A percentile compares a stretch with the other conserved stretches of the same genome.
phyloP scores from a whole-genome alignment of 2,329 filamentous ascomycete genomes.

The Monilinia fructicola region DNA sequence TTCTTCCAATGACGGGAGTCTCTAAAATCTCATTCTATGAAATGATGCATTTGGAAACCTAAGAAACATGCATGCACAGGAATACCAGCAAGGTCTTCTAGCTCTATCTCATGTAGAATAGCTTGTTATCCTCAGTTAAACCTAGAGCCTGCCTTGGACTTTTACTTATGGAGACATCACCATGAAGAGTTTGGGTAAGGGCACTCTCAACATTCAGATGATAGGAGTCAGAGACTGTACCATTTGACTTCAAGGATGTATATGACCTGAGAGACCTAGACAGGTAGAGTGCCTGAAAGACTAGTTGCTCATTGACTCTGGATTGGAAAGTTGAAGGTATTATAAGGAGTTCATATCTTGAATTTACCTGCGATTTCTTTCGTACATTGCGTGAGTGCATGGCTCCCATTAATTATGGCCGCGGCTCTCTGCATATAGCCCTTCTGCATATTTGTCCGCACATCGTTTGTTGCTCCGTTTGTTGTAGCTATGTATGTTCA shows the following conservation, averaged over 20 bases:
- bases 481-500: neutral
- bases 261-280: neutral
- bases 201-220: neutral
- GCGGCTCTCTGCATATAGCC: slow-evolving; percentile 1
- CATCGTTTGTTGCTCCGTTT: slow-evolving; percentile 6
- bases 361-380: no score
- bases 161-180: neutral
- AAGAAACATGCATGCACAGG: neutral
- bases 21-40: neutral
- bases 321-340: no score
- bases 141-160: neutral
- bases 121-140: neutral
- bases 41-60: neutral
- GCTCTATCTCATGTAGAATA: neutral
- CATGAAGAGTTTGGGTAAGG: neutral
- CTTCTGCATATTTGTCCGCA: neutral
- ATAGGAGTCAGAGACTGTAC: neutral
- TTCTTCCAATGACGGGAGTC: neutral
- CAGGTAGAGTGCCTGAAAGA: neutral
- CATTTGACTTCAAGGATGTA: neutral
- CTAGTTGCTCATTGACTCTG: no score
- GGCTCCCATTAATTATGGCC: neutral
- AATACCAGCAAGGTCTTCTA: neutral
- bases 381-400: neutral
- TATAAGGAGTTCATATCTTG: no score